These are phyloP conservation scores for Ottelia alismoides DNA, from an alignment of 106 monocot species.

Conservation along the genomic window DNA sequence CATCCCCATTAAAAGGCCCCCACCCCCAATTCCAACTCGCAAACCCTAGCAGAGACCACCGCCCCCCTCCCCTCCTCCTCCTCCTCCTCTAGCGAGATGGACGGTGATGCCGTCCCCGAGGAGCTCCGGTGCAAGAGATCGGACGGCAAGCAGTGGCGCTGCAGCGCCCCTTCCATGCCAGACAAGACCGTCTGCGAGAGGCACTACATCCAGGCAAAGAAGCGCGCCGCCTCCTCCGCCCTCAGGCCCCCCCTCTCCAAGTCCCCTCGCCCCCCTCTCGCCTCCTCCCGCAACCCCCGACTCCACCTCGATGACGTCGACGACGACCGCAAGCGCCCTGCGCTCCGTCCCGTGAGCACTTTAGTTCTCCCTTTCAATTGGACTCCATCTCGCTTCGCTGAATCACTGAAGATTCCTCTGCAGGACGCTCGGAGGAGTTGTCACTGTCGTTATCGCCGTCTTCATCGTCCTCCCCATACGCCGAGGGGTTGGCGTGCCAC, in stretches of 20 bases:
- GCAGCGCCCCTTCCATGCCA: slow-evolving; percentile 93
- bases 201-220: slow-evolving; percentile 98
- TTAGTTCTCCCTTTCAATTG: neutral
- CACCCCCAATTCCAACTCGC: too few relatives aligned
- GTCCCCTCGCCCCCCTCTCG: slow-evolving; percentile 4
- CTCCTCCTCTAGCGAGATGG: too few relatives aligned
- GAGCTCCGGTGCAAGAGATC: slow-evolving; percentile 94
- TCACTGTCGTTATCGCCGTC: too few relatives aligned
- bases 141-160: slow-evolving; percentile 99
- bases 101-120: slow-evolving; percentile 49
- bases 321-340: too few relatives aligned
- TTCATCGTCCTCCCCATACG: slow-evolving; percentile 32
- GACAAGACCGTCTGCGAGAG: slow-evolving; percentile 99
- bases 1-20: too few relatives aligned
- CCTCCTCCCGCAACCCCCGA: too few relatives aligned
- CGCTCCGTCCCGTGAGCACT: too few relatives aligned
- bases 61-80: too few relatives aligned
- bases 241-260: slow-evolving; percentile 46
- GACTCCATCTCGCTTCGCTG: neutral
- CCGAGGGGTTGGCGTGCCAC: slow-evolving; percentile 57
- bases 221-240: slow-evolving; percentile 81
- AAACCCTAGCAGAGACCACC: too few relatives aligned
- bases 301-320: too few relatives aligned
- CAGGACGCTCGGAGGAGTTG: slow-evolving; percentile 42
- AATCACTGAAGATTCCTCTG: slow-evolving; percentile 1